These are phyloP conservation scores for Fusarium drepaniforme DNA, from an alignment of 2,329 filamentous ascomycete species.

Conservation along the genomic window DNA sequence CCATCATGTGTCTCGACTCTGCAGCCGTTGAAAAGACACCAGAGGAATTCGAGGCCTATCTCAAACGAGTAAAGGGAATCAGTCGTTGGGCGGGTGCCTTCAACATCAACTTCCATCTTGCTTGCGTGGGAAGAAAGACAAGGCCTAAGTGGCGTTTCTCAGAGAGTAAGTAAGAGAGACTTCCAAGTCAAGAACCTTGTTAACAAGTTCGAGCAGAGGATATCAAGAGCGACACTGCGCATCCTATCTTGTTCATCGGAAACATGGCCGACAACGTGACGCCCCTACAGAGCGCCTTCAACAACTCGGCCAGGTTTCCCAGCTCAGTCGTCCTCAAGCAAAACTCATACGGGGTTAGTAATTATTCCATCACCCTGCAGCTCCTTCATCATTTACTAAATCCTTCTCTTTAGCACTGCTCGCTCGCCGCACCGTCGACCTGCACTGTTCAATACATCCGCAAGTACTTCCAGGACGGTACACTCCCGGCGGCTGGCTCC, in stretches of 20 bases:
- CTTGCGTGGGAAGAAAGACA: slow-evolving; percentile 53
- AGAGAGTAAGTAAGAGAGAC: slow-evolving; percentile 41
- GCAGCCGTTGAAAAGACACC: slow-evolving; percentile 47
- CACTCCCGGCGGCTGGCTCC: slow-evolving; percentile 57
- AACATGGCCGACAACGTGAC: slow-evolving; percentile 62
- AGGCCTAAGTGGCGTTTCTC: slow-evolving; percentile 56
- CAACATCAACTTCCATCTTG: slow-evolving; percentile 54
- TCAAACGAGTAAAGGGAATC: slow-evolving; percentile 49
- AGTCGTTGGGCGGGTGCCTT: slow-evolving; percentile 59
- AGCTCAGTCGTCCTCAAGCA: slow-evolving; percentile 61
- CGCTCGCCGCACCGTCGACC: slow-evolving; percentile 56
- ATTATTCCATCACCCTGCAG: neutral
- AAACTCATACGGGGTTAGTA: slow-evolving; percentile 63
- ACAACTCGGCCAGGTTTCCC: slow-evolving; percentile 58
- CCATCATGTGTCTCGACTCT: slow-evolving; percentile 60
- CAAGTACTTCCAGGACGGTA: slow-evolving; percentile 60
- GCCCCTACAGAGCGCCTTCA: slow-evolving; percentile 59
- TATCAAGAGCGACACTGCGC: slow-evolving; percentile 51
- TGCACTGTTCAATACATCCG: slow-evolving; percentile 58
- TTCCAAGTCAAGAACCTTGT: neutral
- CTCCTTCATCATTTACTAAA: neutral
- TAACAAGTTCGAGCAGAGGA: slow-evolving; percentile 37
- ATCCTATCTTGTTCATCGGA: slow-evolving; percentile 60
- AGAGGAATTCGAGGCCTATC: slow-evolving; percentile 50
- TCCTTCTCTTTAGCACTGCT: slow-evolving; percentile 58